Conservation (phyloP, 2,329 filamentous ascomycete species). For the Sporothrix variecibatus region DNA sequence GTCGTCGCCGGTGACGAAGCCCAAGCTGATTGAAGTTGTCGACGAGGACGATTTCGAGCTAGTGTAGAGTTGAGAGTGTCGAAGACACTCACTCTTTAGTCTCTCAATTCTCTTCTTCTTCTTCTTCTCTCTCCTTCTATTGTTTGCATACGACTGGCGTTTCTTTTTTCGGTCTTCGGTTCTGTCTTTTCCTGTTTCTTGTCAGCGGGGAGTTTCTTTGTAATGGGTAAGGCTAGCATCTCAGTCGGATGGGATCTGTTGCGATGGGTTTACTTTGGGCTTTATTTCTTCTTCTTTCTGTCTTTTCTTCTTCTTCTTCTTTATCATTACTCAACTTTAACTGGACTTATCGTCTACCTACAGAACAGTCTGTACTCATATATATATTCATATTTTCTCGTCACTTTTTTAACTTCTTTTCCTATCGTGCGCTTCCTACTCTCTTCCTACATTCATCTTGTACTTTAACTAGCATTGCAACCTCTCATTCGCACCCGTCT, state of each 20-base stretch:
- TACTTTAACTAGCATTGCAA: background rate
- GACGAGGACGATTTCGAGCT: conserved; percentile 35
- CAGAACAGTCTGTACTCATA: background rate
- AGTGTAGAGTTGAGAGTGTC: conserved; percentile 25
- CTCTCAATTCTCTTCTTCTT: background rate
- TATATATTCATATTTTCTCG: background rate
- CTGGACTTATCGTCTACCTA: background rate
- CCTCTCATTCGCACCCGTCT: background rate
- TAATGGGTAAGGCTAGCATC: background rate
- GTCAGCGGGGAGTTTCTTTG: background rate
- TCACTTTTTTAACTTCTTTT: background rate
- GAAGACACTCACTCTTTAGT: background rate
- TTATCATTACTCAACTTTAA: background rate
- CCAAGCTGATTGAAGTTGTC: background rate
- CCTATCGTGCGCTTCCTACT: background rate
- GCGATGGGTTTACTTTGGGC: background rate
- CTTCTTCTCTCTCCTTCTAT: background rate
- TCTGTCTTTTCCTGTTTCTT: background rate
- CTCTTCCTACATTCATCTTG: background rate
- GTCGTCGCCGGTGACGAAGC: background rate
- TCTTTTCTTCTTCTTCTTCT: background rate
- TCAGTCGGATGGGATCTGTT: background rate
- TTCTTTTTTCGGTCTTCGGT: background rate
- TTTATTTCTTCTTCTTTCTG: background rate
- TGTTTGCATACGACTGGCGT: background rate